A percentile compares a stretch with the other conserved stretches of the same genome.
Conservation (phyloP, 1,284 basidiomycete genomes). For the Phylloboletellus chloephorus region DNA sequence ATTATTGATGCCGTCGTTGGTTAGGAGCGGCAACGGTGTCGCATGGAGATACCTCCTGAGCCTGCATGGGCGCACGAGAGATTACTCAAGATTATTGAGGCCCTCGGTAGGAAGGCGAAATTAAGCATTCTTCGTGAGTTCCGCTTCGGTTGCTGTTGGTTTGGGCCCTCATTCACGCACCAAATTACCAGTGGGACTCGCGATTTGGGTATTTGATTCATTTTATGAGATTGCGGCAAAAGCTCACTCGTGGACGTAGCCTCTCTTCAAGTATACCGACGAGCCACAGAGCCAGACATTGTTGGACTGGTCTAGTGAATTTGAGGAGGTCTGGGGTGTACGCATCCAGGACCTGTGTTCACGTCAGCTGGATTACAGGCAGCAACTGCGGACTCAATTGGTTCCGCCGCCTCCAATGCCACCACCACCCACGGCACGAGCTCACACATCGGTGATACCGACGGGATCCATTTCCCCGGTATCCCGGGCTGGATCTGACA, state of each 20-base stretch:
- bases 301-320: constrained; percentile 51
- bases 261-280: constrained; percentile 60
- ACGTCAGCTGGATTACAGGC: constrained; percentile 12
- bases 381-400: constrained; percentile 17
- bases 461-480: constrained; percentile 21
- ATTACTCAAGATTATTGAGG: constrained; percentile 53
- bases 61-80: constrained; percentile 51
- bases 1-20: constrained; percentile 2
- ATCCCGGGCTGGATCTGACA: constrained; percentile 23
- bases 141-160: neutral
- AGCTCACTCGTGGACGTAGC: constrained; percentile 35
- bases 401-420: constrained; percentile 16
- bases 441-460: constrained; percentile 13
- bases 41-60: constrained; percentile 21
- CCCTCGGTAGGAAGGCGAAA: constrained; percentile 59
- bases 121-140: constrained; percentile 63
- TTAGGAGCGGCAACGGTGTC: constrained; percentile 33
- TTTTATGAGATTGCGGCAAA: neutral
- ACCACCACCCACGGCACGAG: constrained; percentile 15
- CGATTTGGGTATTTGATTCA: constrained; percentile 50
- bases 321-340: constrained; percentile 61
- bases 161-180: constrained; percentile 8
- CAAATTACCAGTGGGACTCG: constrained; percentile 48
- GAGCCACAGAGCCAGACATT: constrained; percentile 46
- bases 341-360: constrained; percentile 39